Base-by-base conservation (phyloP, 2,329 filamentous ascomycete genomes). In the Berkeleyomyces rouxiae region DNA sequence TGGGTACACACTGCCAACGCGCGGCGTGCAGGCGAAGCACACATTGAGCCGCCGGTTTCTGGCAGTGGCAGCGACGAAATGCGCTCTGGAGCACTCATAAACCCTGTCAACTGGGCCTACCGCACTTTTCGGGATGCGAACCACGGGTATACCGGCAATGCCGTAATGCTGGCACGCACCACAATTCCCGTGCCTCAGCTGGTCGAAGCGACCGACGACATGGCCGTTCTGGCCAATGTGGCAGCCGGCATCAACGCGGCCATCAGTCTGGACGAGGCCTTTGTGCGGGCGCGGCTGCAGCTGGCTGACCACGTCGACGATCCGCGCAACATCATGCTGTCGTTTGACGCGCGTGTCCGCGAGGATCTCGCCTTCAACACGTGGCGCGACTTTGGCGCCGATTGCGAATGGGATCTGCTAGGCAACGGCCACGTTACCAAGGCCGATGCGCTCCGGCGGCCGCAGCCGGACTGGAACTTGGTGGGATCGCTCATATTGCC, bases 381-480 rank as follows among this genome's bases (percentile, higher is more conserved):
- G 3, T 78, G 76, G 76, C 70, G 74, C 6, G 70, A 72, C 63
- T 74, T 77, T 65, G 76, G 75, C 1, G 74, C 72, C 31, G 74
- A 77, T 64, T 70, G 72, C 4, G 66, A 70, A 65, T 78, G 75
- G 69, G 37, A 58, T 5, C 67, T 74, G 10, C 69, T 71, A 0
- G 71, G 70, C n/a, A 33, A 36, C 1, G 55, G 37, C 7, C 36
- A 36, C 3, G 9, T 44, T 3, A 44, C 63, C 16, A 65, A 58
- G 59, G 67, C 72, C 0, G 71, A 71, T n/a, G 66, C 68, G 2
- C 67, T 74, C 3, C 70, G 72, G 5, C 68, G 70, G 16, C 67
- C 69, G 40, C 70, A 71, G 66, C 67, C 66, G 4, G 65, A 59
- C 31, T 70, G 69, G 68, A 70, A 70, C 46, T 67, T 71, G 66